Evolutionary conservation across 2,329 filamentous ascomycete species (phyloP), one percentile per base, ranked within the genome.

Genomic region (Seiridium cupressi): DNA sequence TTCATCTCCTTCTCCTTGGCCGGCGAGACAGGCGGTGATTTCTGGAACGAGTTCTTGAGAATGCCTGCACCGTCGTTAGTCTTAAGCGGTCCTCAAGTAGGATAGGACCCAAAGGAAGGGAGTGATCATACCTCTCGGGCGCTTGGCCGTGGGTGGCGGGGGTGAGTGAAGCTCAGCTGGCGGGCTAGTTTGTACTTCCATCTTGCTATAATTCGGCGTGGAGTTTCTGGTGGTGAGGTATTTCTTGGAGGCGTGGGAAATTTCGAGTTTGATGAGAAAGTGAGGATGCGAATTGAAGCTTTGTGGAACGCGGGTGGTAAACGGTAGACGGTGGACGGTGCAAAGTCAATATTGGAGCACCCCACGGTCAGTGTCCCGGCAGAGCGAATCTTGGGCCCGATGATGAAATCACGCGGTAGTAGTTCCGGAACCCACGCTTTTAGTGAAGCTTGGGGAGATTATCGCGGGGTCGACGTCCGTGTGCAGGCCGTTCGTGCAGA

Each of bases 11-110:
- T 73, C 66, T 79, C 78, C 67, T 77, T 71, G 60, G 81, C 69
- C 69, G 83, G 66, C 74, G 84, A 67, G 76, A 82, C 62, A 73
- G 83, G 81, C 26, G 87, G 84, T 36, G 86, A 84, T 61, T 83
- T 81, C 68, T 84, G 88, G 63, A 84, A 92, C 54, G 91, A 89
- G 80, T 97, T 97, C 79, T 98, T 98, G 68, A 98, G 86, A 69
- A 98, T 98, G 67, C 94, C 94, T 97, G 65, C 18, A 9, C 38
- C 9, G 3, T 4, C 3, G 38, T 55, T 8, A 55, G 51, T 13
- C 36, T 26, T 26, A 26, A 26, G 18, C 18, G 18, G 18, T 26
- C 18, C 18, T 26, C 18, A 26, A 26, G 18, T 26, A 26, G 18
- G 18, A 26, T 26, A 26, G 18, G 18, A 26, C 18, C 18, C 18